Percentiles rank a stretch among this genome's conserved stretches.
Conservation (phyloP, 345 rosid genomes). For the Citrus sinensis region DNA sequence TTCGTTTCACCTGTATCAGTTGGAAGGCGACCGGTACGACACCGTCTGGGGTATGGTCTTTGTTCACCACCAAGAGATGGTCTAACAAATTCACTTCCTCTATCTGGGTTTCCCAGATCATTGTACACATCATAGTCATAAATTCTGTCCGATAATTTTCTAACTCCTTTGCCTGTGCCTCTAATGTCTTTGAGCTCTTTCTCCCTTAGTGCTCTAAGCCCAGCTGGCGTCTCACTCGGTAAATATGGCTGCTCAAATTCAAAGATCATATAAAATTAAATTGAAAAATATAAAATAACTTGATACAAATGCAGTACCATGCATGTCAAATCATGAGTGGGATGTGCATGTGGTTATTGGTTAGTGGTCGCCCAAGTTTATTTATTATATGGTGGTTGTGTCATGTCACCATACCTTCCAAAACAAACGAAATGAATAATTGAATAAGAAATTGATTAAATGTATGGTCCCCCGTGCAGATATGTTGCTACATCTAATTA, state of each 20-base stretch:
- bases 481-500: not conserved
- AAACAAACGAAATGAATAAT: not conserved
- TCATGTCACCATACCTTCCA: not conserved
- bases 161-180: conserved; percentile 67
- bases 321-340: not conserved
- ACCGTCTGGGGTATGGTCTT: conserved; percentile 83
- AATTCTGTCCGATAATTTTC: conserved; percentile 75
- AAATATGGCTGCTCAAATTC: conserved; percentile 71
- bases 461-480: not conserved
- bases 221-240: conserved; percentile 77
- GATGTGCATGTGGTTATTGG: not conserved
- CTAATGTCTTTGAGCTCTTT: conserved; percentile 62
- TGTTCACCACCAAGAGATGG: conserved; percentile 70
- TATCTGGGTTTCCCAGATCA: conserved; percentile 95
- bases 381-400: not conserved
- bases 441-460: not conserved
- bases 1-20: conserved; percentile 33
- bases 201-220: conserved; percentile 63
- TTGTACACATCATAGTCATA: conserved; percentile 86
- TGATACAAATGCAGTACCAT: not conserved
- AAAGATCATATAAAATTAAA: not conserved
- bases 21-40: conserved; percentile 80
- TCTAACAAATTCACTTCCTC: conserved; percentile 49
- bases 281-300: too few species aligned
- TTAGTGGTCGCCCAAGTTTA: not conserved